Percentiles rank a stretch among this genome's conserved stretches.
Conservation (phyloP, 2,329 filamentous ascomycete genomes). For the Aspergillus niger region DNA sequence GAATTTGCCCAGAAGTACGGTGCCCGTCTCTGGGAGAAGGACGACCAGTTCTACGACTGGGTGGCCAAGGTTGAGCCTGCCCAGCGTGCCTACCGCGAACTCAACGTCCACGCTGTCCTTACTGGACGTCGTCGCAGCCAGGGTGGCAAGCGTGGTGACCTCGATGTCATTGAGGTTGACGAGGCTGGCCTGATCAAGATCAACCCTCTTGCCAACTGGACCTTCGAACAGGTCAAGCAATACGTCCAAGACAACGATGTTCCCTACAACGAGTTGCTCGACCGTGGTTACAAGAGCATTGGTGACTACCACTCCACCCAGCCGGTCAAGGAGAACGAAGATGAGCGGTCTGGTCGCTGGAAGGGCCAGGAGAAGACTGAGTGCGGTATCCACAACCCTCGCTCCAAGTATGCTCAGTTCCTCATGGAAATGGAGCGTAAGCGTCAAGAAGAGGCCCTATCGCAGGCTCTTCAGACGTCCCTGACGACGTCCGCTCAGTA, state of each 20-base stretch:
- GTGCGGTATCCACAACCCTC: slow-evolving; percentile 98
- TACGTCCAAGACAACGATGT: slow-evolving; percentile 87
- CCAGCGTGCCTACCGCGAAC: slow-evolving; percentile 82
- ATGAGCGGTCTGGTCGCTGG: slow-evolving; percentile 95
- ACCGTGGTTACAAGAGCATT: slow-evolving; percentile 95
- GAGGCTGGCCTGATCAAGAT: slow-evolving; percentile 93
- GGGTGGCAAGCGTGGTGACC: slow-evolving; percentile 84
- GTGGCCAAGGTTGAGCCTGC: slow-evolving; percentile 96
- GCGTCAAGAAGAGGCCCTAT: slow-evolving; percentile 59
- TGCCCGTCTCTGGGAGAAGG: slow-evolving; percentile 77
- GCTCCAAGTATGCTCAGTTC: slow-evolving; percentile 88
- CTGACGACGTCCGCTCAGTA: slow-evolving; percentile 32
- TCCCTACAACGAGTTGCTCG: slow-evolving; percentile 89
- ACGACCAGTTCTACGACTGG: slow-evolving; percentile 92
- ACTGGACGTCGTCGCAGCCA: slow-evolving; percentile 91
- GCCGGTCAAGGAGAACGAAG: slow-evolving; percentile 86
- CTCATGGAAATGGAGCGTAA: slow-evolving; percentile 72
- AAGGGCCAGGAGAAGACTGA: slow-evolving; percentile 95
- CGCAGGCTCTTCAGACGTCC: slow-evolving; percentile 45
- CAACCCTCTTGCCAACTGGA: slow-evolving; percentile 95
- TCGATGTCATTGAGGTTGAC: slow-evolving; percentile 90
- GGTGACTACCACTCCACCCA: slow-evolving; percentile 98
- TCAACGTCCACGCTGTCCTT: slow-evolving; percentile 85
- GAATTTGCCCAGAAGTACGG: slow-evolving; percentile 85
- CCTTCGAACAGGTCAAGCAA: slow-evolving; percentile 81